Conservation (phyloP, 306 rosid species). For the Prunus davidiana region DNA sequence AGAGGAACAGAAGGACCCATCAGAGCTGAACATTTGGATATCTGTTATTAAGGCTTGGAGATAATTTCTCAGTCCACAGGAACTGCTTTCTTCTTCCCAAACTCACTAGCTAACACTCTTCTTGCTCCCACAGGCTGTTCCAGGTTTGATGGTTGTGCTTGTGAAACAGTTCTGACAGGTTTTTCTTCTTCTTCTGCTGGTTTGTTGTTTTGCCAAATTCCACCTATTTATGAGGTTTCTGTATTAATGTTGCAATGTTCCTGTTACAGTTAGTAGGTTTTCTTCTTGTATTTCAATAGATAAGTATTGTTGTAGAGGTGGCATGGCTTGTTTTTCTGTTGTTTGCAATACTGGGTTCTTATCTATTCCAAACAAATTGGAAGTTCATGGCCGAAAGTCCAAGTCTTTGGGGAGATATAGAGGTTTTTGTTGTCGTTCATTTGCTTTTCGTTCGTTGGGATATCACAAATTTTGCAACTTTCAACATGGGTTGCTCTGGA, state of each 20-base stretch:
- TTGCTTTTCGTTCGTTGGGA: slow-evolving; percentile 33
- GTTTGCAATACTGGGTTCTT: slow-evolving; percentile 49
- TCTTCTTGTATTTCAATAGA: slow-evolving; percentile 21
- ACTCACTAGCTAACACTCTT: background rate
- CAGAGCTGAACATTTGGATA: background rate
- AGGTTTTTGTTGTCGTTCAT: slow-evolving; percentile 38
- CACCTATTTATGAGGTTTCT: background rate
- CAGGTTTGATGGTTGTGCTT: background rate
- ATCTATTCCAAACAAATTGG: slow-evolving; percentile 25
- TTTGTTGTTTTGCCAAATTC: background rate
- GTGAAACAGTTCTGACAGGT: background rate
- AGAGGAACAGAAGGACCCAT: background rate
- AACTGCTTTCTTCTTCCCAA: background rate
- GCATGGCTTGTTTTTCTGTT: slow-evolving; percentile 71
- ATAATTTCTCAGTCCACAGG: background rate
- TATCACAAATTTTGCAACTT: slow-evolving; percentile 28
- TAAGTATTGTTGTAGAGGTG: slow-evolving; percentile 16
- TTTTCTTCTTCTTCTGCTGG: background rate
- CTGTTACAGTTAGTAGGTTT: slow-evolving; percentile 17
- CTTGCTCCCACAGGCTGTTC: background rate
- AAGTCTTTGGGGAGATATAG: slow-evolving; percentile 43
- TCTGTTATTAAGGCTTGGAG: background rate
- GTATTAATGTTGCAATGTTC: slow-evolving; percentile 15
- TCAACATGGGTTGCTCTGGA: slow-evolving; percentile 38
- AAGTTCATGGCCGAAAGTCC: slow-evolving; percentile 28